Evolutionary conservation across 805 yeast genomes (phyloP).

Genomic region (Metschnikowia drakensbergensis): DNA sequence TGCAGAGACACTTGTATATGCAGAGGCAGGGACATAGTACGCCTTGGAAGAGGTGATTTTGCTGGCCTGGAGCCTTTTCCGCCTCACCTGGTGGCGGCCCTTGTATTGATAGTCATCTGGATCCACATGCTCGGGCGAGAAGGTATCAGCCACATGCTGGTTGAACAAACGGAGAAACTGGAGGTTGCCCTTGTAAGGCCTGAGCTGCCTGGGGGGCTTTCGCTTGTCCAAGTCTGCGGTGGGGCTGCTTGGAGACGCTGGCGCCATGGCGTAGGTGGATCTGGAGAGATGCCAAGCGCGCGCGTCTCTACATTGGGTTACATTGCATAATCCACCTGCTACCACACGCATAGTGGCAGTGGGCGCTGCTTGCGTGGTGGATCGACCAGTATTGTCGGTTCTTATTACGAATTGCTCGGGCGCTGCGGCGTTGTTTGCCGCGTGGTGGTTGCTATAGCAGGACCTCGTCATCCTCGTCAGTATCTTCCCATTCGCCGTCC

Average conservation of each 20-base stretch:
- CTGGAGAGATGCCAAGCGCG: too few species aligned
- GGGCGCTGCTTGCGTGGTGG: too few species aligned
- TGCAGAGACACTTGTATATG: background rate
- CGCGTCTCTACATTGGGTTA: too few species aligned
- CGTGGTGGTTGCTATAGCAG: background rate
- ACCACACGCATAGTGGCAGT: too few species aligned
- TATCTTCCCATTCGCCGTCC: slow-evolving; percentile 28
- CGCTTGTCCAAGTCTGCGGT: too few species aligned
- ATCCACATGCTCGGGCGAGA: slow-evolving; percentile 8
- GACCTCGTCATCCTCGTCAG: slow-evolving; percentile 24
- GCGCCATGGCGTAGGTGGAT: too few species aligned
- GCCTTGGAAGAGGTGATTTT: slow-evolving; percentile 8
- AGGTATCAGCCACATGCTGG: slow-evolving; percentile 10
- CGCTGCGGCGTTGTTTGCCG: too few species aligned
- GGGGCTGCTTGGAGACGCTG: too few species aligned
- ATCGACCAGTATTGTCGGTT: too few species aligned
- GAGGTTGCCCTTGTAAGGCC: background rate
- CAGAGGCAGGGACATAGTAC: slow-evolving; percentile 7
- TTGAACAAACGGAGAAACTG: slow-evolving; percentile 6
- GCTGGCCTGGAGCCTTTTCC: slow-evolving; percentile 9
- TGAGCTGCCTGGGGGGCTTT: background rate
- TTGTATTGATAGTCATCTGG: background rate
- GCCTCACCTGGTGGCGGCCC: background rate
- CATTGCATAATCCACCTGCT: too few species aligned
- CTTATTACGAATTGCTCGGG: too few species aligned